Base-by-base conservation (phyloP, 768 basidiomycete species). In the Dioszegia aurantiaca region DNA sequence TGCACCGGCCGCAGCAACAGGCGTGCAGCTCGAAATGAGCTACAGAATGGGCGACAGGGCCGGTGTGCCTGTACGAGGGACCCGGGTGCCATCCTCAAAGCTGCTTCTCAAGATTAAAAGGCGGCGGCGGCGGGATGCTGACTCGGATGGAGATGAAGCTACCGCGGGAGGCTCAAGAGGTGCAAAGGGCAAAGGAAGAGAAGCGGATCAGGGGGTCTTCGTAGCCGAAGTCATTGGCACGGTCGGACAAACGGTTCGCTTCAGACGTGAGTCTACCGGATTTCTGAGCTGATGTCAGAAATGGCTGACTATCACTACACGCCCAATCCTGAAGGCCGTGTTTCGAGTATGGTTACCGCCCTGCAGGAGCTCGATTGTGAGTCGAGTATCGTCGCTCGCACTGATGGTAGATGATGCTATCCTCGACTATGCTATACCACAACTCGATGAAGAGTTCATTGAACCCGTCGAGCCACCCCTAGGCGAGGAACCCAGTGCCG, bases 241-340 rank as follows among this genome's bases (percentile, higher is more conserved):
- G 12, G 80, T 88, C n/a, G 80, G 84, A 0, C 90, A 87, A 78
- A 89, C 90, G 3, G 87, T 85, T 51, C 82, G 94, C 53, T 98
- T 97, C 79, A 83, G 93, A 78, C 87, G 94, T 93, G 70, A 77
- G 87, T 80, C 4, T 33, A 24, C 11, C 30, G 40, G 39, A 24
- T 4, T 14, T 26, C 30, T 57, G 21, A 16, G 26, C 40, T 44
- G 42, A 55, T 55, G 43, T 17, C 14, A 97, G 94, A 86, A 57
- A 90, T 97, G 88, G 89, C 86, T 37, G 94, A 98, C 75, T 95
- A 85, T 73, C 92, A 95, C 76, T 95, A 85, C 76, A 83, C 86
- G 60, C 90, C 90, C 1, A 81, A 87, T 56, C 78, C 81, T 72
- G 75, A 83, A 14, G 90, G 94, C 68, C 85, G 87, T 2, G 78